A percentile compares a stretch with the other conserved stretches of the same genome.
phyloP scores from a whole-genome alignment of 2,329 filamentous ascomycete genomes.

The Sodiomyces alkalinus region DNA sequence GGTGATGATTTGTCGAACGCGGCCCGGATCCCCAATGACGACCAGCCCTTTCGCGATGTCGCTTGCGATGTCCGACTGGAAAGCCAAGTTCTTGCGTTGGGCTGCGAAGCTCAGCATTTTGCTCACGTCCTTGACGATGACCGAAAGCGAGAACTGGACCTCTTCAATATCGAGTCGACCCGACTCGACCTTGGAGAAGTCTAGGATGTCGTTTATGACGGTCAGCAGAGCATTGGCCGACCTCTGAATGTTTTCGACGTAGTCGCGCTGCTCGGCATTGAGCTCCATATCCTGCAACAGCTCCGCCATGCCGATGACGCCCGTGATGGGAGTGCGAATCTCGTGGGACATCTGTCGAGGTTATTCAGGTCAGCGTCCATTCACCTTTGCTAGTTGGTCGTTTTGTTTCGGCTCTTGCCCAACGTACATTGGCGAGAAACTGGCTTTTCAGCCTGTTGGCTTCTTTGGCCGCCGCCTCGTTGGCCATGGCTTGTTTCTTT shows the following conservation, averaged over 20 bases:
- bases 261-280: slow-evolving; percentile 56
- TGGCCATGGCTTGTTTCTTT: slow-evolving; percentile 55
- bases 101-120: slow-evolving; percentile 84
- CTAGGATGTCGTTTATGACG: slow-evolving; percentile 82
- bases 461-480: slow-evolving; percentile 66
- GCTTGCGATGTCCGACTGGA: slow-evolving; percentile 47
- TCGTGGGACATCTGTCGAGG: slow-evolving; percentile 54
- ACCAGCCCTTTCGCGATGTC: slow-evolving; percentile 54
- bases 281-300: slow-evolving; percentile 54
- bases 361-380: slow-evolving; percentile 7
- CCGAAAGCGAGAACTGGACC: slow-evolving; percentile 60
- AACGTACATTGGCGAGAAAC: slow-evolving; percentile 50
- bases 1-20: slow-evolving; percentile 69
- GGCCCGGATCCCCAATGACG: slow-evolving; percentile 74
- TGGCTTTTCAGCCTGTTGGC: slow-evolving; percentile 68
- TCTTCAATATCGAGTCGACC: slow-evolving; percentile 66
- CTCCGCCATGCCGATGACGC: slow-evolving; percentile 69
- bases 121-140: slow-evolving; percentile 63
- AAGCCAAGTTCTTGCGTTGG: slow-evolving; percentile 61
- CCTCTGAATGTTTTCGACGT: slow-evolving; percentile 62
- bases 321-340: slow-evolving; percentile 64
- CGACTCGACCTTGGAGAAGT: slow-evolving; percentile 77
- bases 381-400: not conserved
- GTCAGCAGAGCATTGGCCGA: slow-evolving; percentile 71
- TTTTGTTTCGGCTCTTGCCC: too few relatives aligned